Evolutionary conservation across 805 yeast species (phyloP), one percentile per base, ranked within the genome.

Genomic region (Candida anglica): DNA sequence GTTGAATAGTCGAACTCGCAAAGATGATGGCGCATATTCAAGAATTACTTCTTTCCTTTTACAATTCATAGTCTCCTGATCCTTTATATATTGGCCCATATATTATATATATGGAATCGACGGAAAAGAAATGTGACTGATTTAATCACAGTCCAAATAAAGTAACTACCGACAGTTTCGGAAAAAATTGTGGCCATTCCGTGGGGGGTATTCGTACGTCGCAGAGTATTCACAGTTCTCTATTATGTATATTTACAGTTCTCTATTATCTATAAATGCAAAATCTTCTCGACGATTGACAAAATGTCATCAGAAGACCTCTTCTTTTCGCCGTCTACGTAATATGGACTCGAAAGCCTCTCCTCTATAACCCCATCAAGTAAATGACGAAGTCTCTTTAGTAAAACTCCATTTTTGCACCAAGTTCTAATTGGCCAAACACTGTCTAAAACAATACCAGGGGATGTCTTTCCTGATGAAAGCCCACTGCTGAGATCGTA

Each of bases 341-440:
- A 40, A 19, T 48, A 41, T 1, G 65, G 67, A 30, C 45, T 41
- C 0, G 60, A 77, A 28, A 89, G 63, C 43, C 77, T 77, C 15
- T 68, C 70, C 27, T 75, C 81, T 36, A 91, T 73, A 0, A 84
- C 76, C 14, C 69, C 63, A 50, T 88, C 95, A 20, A 91, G 56
- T 30, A 86, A 53, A 8, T 59, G 50, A 46, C 95, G 65, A 36
- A 91, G 59, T 38, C 81, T 77, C 38, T 85, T 83, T 19, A 89
- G 71, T 30, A 91, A 61, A 2, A 91, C 95, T 1, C 89, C 98
- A 48, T 89, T 86, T 44, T 93, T 85, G 43, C 95, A 83, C 97
- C 97, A 91, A 1, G 96, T 86, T 41, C 86, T 70, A 9, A 91
- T 71, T 0, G 96, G 94, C 21, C 86, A 59, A 97, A 98, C 89